phyloP scores from a whole-genome alignment of 2,329 filamentous ascomycete species.

The Fusarium gaditjirri region DNA sequence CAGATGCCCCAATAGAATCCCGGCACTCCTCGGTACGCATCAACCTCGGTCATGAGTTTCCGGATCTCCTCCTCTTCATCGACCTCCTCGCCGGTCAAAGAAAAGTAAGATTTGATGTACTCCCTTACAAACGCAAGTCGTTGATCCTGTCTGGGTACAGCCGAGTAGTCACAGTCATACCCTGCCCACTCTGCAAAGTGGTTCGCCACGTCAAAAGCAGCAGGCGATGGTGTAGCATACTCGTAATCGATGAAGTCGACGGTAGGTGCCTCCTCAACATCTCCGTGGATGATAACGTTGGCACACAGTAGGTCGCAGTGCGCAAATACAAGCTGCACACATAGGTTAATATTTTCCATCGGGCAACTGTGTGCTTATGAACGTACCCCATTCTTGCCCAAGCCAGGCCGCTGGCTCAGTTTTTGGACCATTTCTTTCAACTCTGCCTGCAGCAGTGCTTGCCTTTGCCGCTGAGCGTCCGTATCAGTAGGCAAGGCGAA shows the following conservation, averaged over 20 bases:
- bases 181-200: slow-evolving; percentile 99
- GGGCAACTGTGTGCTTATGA: background rate
- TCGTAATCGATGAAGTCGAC: slow-evolving; percentile 96
- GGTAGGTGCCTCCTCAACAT: slow-evolving; percentile 50
- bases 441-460: slow-evolving; percentile 77
- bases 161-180: slow-evolving; percentile 91
- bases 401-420: slow-evolving; percentile 79
- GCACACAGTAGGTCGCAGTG: slow-evolving; percentile 97
- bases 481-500: slow-evolving; percentile 81
- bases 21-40: slow-evolving; percentile 86
- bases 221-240: slow-evolving; percentile 92
- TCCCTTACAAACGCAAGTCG: slow-evolving; percentile 84
- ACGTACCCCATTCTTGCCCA: slow-evolving; percentile 79
- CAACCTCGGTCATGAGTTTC: slow-evolving; percentile 81
- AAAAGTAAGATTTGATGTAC: slow-evolving; percentile 81
- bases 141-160: slow-evolving; percentile 80
- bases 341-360: slow-evolving; percentile 24
- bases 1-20: slow-evolving; percentile 95
- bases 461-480: slow-evolving; percentile 73
- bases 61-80: slow-evolving; percentile 71
- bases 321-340: slow-evolving; percentile 80
- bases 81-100: slow-evolving; percentile 56
- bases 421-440: slow-evolving; percentile 74
- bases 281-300: slow-evolving; percentile 85
- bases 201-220: slow-evolving; percentile 96